Evolutionary conservation across 495 filamentous ascomycete genomes (phyloP).

Genomic region (Penicillium cataractarum): DNA sequence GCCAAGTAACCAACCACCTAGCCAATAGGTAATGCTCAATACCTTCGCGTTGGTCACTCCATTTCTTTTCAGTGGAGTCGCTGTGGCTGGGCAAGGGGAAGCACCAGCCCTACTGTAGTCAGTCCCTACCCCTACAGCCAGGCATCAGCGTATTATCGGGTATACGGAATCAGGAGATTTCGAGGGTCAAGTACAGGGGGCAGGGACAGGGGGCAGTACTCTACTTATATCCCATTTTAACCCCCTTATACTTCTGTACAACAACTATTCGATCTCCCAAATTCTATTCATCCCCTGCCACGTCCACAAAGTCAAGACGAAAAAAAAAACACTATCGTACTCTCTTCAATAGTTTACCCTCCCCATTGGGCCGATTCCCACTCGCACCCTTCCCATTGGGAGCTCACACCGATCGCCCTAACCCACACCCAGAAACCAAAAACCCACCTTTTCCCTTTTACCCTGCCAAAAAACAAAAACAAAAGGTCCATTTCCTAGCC

Average conservation of each 20-base stretch:
- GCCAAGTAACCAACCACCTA: neutral
- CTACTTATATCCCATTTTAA: too few relatives aligned
- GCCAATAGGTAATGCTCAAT: neutral
- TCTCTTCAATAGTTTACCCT: neutral
- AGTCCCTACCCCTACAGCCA: too few relatives aligned
- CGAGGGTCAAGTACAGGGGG: neutral
- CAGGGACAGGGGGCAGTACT: neutral
- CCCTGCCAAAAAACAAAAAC: neutral
- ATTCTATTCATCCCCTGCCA: too few relatives aligned
- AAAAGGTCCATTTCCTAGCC: neutral
- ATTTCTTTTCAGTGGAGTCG: neutral
- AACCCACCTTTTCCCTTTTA: neutral
- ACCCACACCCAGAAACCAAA: neutral
- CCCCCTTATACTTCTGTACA: too few relatives aligned
- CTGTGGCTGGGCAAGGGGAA: constrained; percentile 19
- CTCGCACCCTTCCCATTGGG: neutral
- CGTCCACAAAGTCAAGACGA: neutral
- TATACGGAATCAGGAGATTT: neutral
- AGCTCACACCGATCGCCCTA: constrained; percentile 5
- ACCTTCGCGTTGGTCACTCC: neutral
- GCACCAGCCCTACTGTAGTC: constrained; percentile 9
- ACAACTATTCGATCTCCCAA: too few relatives aligned
- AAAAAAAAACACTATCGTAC: neutral
- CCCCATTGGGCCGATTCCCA: neutral
- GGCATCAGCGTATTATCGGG: constrained; percentile 7